Evolutionary conservation across 495 filamentous ascomycete genomes (phyloP), one percentile per base, ranked within the genome.

Genomic region (Tuber microsphaerosporum): DNA sequence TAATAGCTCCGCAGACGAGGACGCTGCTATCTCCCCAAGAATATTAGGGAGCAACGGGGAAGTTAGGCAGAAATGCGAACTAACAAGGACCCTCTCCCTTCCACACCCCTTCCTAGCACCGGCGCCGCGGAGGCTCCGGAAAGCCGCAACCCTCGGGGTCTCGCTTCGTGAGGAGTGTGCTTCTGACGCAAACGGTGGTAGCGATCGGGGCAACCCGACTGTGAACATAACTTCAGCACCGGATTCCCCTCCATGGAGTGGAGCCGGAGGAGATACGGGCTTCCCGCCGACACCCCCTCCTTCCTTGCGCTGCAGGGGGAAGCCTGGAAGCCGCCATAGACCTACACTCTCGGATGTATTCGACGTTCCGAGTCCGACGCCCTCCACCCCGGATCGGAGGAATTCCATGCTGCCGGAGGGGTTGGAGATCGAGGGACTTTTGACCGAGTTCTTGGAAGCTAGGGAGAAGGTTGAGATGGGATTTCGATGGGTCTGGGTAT

Each of bases 401-500:
- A 61, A 61, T 31, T 61, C 51, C n/a, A 9, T 12, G 12, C 16
- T 61, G 12, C 51, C 51, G 51, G 26, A 61, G 39, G 79, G 77
- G 51, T 61, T 74, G 45, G 80, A 81, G 43, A 31, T 82, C 16
- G 80, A 82, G 41, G 70, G 74, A 16, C 56, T 81, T 16, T 45
- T 82, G 8, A 75, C 70, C 14, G 80, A 82, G 61, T 81, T 82
- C 71, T 70, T 82, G 69, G 80, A 82, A 77, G 68, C 71, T 65
- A 68, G 75, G 79, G 48, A 74, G 73, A 76, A 16, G 71, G 74
- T 16, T 61, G 80, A 82, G 74, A 39, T 72, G 37, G 76, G 81
- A 70, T 81, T 82, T 72, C 73, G 74, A 65, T 74, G 74, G 70
- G 76, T 82, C 70, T 82, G 80, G 80, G 51, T 79, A 43, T 81